These are phyloP conservation scores for Aspergillus tamarii DNA, from an alignment of 2,329 filamentous ascomycete genomes.

Conservation along the genomic window DNA sequence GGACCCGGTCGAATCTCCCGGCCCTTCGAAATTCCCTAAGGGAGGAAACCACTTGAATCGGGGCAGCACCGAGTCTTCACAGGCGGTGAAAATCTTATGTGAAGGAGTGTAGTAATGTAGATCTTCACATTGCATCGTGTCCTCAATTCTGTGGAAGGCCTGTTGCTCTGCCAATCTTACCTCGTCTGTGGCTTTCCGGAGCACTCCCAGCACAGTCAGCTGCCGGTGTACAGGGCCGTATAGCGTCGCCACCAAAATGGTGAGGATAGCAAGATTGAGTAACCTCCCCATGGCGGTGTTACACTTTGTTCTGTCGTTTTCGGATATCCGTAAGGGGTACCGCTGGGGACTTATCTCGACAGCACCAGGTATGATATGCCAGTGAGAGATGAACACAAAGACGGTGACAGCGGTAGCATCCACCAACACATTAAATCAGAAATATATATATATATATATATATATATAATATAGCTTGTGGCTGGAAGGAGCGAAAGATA, in stretches of 20 bases:
- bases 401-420: not conserved
- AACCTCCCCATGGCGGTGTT: conserved; percentile 24
- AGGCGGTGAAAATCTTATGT: conserved; percentile 59
- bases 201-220: conserved; percentile 28
- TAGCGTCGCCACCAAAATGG: conserved; percentile 24
- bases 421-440: not conserved
- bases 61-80: conserved; percentile 49
- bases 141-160: conserved; percentile 47
- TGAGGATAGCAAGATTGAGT: conserved; percentile 25
- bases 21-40: conserved; percentile 46
- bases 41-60: conserved; percentile 59
- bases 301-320: not conserved
- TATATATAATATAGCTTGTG: no score
- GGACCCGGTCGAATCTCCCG: conserved; percentile 32
- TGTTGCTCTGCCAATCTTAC: conserved; percentile 33
- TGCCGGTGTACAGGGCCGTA: conserved; percentile 23
- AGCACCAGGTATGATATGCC: not conserved
- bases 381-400: not conserved
- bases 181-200: conserved; percentile 24
- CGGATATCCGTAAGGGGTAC: not conserved
- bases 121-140: conserved; percentile 63
- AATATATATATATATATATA: not conserved
- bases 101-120: conserved; percentile 58
- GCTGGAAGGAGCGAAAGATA: not conserved
- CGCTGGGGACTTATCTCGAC: not conserved